Base-by-base conservation (phyloP, 768 basidiomycete genomes). In the Amanita thiersii region DNA sequence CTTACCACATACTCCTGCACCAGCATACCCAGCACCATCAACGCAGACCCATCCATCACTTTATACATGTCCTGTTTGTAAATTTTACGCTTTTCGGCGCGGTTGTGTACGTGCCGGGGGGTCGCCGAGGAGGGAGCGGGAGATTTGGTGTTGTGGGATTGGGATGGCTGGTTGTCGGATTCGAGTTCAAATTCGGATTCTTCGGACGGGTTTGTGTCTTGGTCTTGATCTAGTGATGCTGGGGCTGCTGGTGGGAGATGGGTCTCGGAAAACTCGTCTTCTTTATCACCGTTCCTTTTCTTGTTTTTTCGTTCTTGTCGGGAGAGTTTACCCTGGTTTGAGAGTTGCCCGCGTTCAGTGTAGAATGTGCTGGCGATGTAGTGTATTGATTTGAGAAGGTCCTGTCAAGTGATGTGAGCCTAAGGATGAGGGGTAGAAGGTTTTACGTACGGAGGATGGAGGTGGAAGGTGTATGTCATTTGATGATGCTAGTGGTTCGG, bases 1-100 rank as follows among this genome's bases (percentile, higher is more conserved):
- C 57, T 60, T 6, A 63, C 68, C 12, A 85, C 65, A 47, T 80
- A 71, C 48, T 84, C 81, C 47, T 86, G 82, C 11, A 86, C 57
- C 15, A 86, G 56, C 62, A 86, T 77, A 1, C 82, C 84, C 82
- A 88, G 66, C 2, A 75, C 82, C 58, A 87, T 65, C 32, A 87
- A 66, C 3, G 82, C 81, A 7, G 80, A 78, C 3, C 86, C 86
- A 50, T 86, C 80, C 47, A 86, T 65, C 2, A 73, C 66, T 51
- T 72, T 82, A 55, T 86, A 87, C 86, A 88, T 87, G 49, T 85
- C 81, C 47, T 66, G 61, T 20, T 60, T 55, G 21, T 63, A 35
- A 23, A 30, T 30, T 14, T 9, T 9, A 14, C 14, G 9, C 29
- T 30, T 30, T 30, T 14, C 29, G 14, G 14, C 9, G 29, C 14